These are phyloP conservation scores for Hypseocharis bilobata DNA, from an alignment of 441 rosid genomes.

Conservation along the genomic window DNA sequence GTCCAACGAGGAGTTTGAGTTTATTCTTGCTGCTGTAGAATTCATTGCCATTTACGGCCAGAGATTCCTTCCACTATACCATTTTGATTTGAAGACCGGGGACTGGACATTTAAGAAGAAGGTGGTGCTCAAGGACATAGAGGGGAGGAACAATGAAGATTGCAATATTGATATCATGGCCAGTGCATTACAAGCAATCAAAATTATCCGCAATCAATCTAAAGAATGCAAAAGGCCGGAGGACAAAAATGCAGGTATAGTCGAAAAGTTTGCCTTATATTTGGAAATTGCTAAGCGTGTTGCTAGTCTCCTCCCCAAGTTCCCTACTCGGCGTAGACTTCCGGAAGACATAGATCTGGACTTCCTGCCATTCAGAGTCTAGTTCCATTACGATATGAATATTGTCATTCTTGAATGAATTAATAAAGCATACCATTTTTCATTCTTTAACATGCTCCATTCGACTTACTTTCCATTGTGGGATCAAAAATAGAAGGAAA, in stretches of 20 bases:
- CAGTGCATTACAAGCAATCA: conserved; percentile 9
- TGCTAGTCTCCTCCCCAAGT: conserved; percentile 41
- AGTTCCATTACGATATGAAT: too few relatives aligned
- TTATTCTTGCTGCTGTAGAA: conserved; percentile 38
- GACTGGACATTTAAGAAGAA: conserved; percentile 34
- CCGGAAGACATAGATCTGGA: conserved; percentile 23
- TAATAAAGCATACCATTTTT: too few relatives aligned
- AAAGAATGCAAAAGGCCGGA: neutral
- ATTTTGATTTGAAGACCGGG: conserved; percentile 33
- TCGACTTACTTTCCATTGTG: too few relatives aligned
- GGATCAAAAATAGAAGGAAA: too few relatives aligned
- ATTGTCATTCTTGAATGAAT: too few relatives aligned
- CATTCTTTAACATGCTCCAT: too few relatives aligned
- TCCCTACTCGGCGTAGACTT: conserved; percentile 28
- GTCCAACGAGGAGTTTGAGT: conserved; percentile 42
- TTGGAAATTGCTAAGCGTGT: conserved; percentile 32
- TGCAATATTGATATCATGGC: conserved; percentile 5
- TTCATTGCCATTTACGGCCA: conserved; percentile 42
- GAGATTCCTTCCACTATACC: conserved; percentile 40
- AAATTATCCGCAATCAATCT: neutral
- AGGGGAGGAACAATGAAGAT: conserved; percentile 11
- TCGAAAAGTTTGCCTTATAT: conserved; percentile 17
- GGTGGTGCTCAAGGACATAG: conserved; percentile 12
- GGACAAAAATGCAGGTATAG: neutral
- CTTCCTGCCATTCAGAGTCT: conserved; percentile 32